Conservation (phyloP, 2,329 filamentous ascomycete species). For the Ceratocystis colombiana region DNA sequence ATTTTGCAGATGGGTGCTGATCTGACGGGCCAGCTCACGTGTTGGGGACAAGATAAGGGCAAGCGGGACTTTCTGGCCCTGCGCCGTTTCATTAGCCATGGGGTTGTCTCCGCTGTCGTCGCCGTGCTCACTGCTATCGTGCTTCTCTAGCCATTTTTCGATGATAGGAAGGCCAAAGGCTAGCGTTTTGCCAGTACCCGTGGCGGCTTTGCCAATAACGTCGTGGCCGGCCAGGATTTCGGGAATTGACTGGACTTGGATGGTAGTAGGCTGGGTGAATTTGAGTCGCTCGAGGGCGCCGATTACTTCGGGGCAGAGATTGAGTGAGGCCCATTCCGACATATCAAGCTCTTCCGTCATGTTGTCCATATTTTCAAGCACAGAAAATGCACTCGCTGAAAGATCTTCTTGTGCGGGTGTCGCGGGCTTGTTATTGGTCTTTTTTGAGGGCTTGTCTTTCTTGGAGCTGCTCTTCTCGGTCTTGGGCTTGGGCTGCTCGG, state of each 20-base stretch:
- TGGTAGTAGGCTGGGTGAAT: constrained; percentile 69
- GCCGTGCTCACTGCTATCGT: constrained; percentile 28
- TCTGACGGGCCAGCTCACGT: constrained; percentile 84
- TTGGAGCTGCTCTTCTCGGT: constrained; percentile 31
- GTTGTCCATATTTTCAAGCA: constrained; percentile 44
- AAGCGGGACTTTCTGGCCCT: constrained; percentile 43
- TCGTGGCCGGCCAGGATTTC: constrained; percentile 74
- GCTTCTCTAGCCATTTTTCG: constrained; percentile 58
- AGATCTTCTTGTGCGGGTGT: constrained; percentile 30
- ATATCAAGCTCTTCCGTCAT: constrained; percentile 56
- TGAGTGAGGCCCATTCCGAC: constrained; percentile 66
- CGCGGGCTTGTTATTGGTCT: constrained; percentile 4
- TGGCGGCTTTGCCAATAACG: constrained; percentile 90
- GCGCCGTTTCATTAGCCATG: constrained; percentile 30
- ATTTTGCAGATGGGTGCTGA: constrained; percentile 69
- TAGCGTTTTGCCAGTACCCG: constrained; percentile 91
- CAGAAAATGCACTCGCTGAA: constrained; percentile 29
- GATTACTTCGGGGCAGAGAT: constrained; percentile 61
- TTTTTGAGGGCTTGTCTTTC: constrained; percentile 26
- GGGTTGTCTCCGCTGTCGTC: not conserved
- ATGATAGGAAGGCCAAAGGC: constrained; percentile 91
- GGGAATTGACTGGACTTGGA: constrained; percentile 72
- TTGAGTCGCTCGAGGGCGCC: constrained; percentile 67
- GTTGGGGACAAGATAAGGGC: constrained; percentile 85
- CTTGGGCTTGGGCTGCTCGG: constrained; percentile 29